Evolutionary conservation across 331 rosid species (phyloP).

Genomic region (Cydonia oblonga): DNA sequence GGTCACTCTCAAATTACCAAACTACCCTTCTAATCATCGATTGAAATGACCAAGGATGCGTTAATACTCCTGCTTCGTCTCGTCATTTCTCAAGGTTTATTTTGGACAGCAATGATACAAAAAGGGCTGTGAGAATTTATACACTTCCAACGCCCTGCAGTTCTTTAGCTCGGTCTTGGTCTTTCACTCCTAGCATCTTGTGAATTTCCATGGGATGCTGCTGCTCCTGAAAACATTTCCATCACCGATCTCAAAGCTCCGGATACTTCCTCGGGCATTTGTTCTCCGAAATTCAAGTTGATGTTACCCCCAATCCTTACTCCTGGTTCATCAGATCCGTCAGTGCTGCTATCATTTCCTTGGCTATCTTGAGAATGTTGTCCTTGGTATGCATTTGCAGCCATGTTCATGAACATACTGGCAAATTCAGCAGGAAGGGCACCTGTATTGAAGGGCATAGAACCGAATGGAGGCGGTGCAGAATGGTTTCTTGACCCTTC

Average conservation of each 20-base stretch:
- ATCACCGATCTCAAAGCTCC: conserved; percentile 56
- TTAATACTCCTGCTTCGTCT: background rate
- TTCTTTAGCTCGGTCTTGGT: conserved; percentile 41
- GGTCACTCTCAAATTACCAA: background rate
- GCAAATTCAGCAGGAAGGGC: conserved; percentile 35
- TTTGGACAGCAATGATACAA: background rate
- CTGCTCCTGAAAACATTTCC: conserved; percentile 57
- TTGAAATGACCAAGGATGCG: background rate
- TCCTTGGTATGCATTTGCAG: conserved; percentile 36
- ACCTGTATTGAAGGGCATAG: conserved; percentile 39
- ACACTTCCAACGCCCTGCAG: conserved; percentile 3
- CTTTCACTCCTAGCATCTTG: conserved; percentile 39
- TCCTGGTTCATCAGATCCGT: conserved; percentile 34
- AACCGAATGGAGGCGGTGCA: conserved; percentile 33
- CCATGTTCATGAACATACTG: conserved; percentile 58
- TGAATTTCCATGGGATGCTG: conserved; percentile 28
- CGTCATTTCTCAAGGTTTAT: background rate
- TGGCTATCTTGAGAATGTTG: conserved; percentile 33
- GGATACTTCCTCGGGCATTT: conserved; percentile 52
- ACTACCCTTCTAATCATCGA: background rate
- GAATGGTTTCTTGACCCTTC: conserved; percentile 41
- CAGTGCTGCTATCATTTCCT: conserved; percentile 15
- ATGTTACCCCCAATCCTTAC: conserved; percentile 31
- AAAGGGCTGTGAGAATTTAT: background rate
- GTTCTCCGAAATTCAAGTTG: conserved; percentile 43